A percentile compares a stretch with the other conserved stretches of the same genome.
Conservation (phyloP, 2,329 filamentous ascomycete genomes). For the Aspergillus proliferans region DNA sequence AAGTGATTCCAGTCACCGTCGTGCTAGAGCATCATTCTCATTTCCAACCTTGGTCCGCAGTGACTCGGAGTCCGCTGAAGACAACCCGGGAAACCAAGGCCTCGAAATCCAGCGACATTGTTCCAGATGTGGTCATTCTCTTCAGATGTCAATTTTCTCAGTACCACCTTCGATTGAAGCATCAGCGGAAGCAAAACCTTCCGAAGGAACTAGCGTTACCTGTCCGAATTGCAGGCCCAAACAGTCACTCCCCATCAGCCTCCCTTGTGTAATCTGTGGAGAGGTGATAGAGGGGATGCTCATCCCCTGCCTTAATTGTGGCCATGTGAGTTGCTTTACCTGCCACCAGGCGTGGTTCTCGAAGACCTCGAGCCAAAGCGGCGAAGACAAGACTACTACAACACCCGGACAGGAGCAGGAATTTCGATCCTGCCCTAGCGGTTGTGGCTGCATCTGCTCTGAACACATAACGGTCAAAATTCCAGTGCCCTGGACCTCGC, state of each 20-base stretch:
- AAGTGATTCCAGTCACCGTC: conserved; percentile 14
- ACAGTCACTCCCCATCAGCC: conserved; percentile 26
- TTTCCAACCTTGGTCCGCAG: conserved; percentile 12
- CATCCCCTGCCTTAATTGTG: conserved; percentile 42
- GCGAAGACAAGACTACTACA: conserved; percentile 9
- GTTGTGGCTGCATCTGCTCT: conserved; percentile 44
- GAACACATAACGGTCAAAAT: conserved; percentile 30
- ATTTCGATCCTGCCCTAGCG: conserved; percentile 36
- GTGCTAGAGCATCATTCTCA: conserved; percentile 21
- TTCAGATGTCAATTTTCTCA: conserved; percentile 33
- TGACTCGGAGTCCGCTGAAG: conserved; percentile 3
- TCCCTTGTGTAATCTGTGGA: conserved; percentile 41
- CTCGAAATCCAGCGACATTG: conserved; percentile 41
- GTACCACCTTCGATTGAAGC: conserved; percentile 10
- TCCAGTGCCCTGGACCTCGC: conserved; percentile 22
- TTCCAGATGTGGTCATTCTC: conserved; percentile 32
- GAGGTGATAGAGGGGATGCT: conserved; percentile 40
- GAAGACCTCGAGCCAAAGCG: conserved; percentile 4
- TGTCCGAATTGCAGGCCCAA: conserved; percentile 34
- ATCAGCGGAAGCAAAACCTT: conserved; percentile 17
- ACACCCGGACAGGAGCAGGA: conserved; percentile 9
- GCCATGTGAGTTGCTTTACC: conserved; percentile 42
- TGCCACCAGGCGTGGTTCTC: conserved; percentile 42
- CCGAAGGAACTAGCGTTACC: conserved; percentile 12
- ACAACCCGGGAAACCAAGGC: conserved; percentile 16